These are phyloP conservation scores for Phytophthora vignae DNA, from an alignment of 352 stramenopile species.

Conservation along the genomic window DNA sequence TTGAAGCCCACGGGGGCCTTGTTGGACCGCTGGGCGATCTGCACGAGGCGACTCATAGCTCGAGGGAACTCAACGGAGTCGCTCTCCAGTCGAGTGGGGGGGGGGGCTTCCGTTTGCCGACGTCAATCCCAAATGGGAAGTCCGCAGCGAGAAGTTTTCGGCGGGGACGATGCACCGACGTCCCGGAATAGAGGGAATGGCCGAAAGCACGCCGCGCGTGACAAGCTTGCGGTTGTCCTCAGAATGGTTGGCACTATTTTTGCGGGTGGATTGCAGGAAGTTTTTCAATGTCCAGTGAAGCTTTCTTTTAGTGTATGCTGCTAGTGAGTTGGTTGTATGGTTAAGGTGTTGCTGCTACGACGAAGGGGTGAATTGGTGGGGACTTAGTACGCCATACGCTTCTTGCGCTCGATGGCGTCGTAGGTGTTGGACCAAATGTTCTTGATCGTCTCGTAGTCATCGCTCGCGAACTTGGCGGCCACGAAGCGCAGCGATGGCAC, in stretches of 20 bases:
- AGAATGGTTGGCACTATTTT: slow-evolving; percentile 35
- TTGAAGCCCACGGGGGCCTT: slow-evolving; percentile 72
- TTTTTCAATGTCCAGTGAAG: no score
- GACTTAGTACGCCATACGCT: slow-evolving; percentile 62
- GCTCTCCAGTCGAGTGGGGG: slow-evolving; percentile 8
- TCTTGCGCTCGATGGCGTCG: slow-evolving; percentile 86
- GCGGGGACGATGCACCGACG: slow-evolving; percentile 12
- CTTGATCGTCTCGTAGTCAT: slow-evolving; percentile 86
- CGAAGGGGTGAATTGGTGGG: slow-evolving; percentile 2
- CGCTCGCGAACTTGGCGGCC: slow-evolving; percentile 84
- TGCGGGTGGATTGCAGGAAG: slow-evolving; percentile 9
- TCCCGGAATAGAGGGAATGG: slow-evolving; percentile 34
- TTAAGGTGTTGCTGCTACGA: slow-evolving; percentile 17
- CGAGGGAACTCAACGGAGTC: background rate
- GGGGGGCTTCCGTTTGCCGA: slow-evolving; percentile 19
- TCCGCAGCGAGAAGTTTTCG: slow-evolving; percentile 18
- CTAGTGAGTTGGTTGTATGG: no score
- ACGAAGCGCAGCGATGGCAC: slow-evolving; percentile 85
- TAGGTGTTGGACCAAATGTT: slow-evolving; percentile 85
- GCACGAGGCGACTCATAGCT: slow-evolving; percentile 71
- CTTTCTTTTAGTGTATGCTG: background rate
- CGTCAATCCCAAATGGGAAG: slow-evolving; percentile 34
- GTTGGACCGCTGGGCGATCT: slow-evolving; percentile 67
- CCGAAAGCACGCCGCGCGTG: background rate
- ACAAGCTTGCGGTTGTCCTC: slow-evolving; percentile 22